Conservation (phyloP, 2,329 filamentous ascomycete species). For the Juglanconis juglandina region DNA sequence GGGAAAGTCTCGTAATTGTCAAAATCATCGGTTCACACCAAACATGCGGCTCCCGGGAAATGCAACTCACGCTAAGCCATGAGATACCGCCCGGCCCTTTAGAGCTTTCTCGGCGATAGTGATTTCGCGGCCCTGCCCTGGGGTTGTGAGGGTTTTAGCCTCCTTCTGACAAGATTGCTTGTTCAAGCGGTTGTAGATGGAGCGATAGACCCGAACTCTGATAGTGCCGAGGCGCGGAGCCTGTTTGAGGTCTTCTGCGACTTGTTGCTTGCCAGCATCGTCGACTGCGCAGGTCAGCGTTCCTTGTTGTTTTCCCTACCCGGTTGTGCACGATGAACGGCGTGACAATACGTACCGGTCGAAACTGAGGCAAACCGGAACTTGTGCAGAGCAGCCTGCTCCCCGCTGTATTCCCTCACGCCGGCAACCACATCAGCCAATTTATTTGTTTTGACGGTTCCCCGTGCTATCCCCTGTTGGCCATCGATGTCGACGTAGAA, state of each 20-base stretch:
- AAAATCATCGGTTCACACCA: too few relatives aligned
- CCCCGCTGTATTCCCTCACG: neutral
- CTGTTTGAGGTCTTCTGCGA: neutral
- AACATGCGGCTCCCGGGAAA: too few relatives aligned
- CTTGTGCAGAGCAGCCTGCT: neutral
- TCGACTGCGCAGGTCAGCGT: neutral
- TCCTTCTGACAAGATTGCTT: neutral
- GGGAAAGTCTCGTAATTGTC: too few relatives aligned
- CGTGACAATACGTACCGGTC: neutral
- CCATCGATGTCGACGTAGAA: neutral
- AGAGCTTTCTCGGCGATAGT: conserved; percentile 30
- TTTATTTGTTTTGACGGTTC: neutral
- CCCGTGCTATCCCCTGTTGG: too few relatives aligned
- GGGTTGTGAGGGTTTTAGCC: neutral
- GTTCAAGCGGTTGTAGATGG: neutral
- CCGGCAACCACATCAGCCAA: neutral
- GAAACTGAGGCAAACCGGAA: neutral
- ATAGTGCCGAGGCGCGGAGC: neutral
- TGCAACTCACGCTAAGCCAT: conserved; percentile 28
- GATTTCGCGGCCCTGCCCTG: neutral
- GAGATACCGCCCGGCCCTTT: conserved; percentile 32
- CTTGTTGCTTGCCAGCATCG: neutral
- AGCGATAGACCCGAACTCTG: neutral
- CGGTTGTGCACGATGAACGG: too few relatives aligned
- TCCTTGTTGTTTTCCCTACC: too few relatives aligned